phyloP scores from a whole-genome alignment of 2,329 filamentous ascomycete genomes.

The Claviceps purpurea region DNA sequence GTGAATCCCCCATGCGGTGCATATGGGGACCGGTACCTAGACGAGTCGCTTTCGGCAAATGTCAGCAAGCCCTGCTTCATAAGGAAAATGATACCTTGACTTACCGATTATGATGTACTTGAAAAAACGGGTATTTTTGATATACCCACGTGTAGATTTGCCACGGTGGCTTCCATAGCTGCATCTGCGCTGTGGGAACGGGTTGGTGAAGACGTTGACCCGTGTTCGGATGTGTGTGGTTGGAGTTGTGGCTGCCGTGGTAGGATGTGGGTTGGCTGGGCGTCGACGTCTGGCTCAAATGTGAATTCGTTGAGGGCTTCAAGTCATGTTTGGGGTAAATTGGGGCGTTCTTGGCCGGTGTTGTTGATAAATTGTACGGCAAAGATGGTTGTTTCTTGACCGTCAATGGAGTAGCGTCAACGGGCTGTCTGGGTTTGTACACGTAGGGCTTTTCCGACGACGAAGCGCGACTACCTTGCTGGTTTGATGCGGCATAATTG shows the following conservation, averaged over 20 bases:
- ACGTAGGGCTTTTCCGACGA: slow-evolving; percentile 35
- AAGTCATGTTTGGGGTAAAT: slow-evolving; percentile 8
- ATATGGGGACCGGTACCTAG: slow-evolving; percentile 48
- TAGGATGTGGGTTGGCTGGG: background rate
- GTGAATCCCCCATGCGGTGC: slow-evolving; percentile 43
- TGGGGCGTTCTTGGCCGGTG: background rate
- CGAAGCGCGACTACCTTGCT: slow-evolving; percentile 8
- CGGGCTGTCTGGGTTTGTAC: slow-evolving; percentile 35
- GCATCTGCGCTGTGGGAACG: background rate
- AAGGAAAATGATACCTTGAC: slow-evolving; percentile 4
- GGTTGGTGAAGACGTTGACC: background rate
- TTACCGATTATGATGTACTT: slow-evolving; percentile 46
- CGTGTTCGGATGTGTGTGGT: slow-evolving; percentile 6
- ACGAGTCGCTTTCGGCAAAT: slow-evolving; percentile 29
- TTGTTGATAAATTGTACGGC: slow-evolving; percentile 3
- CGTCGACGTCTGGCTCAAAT: background rate
- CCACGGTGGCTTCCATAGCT: slow-evolving; percentile 19
- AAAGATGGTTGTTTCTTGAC: slow-evolving; percentile 15
- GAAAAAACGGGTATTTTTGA: slow-evolving; percentile 45
- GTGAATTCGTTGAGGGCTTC: slow-evolving; percentile 3
- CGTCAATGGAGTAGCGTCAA: background rate
- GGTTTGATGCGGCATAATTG: background rate
- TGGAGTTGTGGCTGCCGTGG: background rate
- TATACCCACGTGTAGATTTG: slow-evolving; percentile 28
- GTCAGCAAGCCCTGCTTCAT: slow-evolving; percentile 8